These are phyloP conservation scores for Paspalum vaginatum DNA, from an alignment of 176 grass and related monocot species.

Conservation along the genomic window DNA sequence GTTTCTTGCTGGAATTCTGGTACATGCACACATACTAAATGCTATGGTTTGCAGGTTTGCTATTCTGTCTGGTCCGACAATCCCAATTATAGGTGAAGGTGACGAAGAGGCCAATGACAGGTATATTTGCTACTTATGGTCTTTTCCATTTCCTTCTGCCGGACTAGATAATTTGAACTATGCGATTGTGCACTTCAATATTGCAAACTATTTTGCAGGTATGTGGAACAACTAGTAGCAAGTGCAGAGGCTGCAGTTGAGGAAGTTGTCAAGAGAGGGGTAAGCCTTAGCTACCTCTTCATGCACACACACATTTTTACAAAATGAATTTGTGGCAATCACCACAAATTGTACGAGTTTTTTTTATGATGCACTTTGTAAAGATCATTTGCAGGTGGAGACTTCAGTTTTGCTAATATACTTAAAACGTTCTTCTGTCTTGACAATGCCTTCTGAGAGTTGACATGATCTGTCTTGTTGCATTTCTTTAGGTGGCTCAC, in stretches of 20 bases:
- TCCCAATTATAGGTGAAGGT: slow-evolving; percentile 97
- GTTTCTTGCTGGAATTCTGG: neutral
- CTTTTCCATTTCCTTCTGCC: slow-evolving; percentile 35
- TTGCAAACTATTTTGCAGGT: slow-evolving; percentile 57
- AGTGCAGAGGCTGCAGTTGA: slow-evolving; percentile 95
- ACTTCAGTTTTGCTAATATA: slow-evolving; percentile 9
- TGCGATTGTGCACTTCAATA: slow-evolving; percentile 15
- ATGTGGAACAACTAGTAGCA: slow-evolving; percentile 88
- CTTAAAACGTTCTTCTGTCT: slow-evolving; percentile 24
- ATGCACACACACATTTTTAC: neutral
- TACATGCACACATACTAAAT: slow-evolving; percentile 19
- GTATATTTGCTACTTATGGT: slow-evolving; percentile 47
- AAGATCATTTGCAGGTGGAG: slow-evolving; percentile 5
- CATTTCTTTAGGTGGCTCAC: slow-evolving; percentile 77
- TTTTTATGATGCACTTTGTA: slow-evolving; percentile 5
- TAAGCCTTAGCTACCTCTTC: slow-evolving; percentile 45
- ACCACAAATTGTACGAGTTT: neutral
- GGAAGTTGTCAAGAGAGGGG: slow-evolving; percentile 91
- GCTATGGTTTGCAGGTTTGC: slow-evolving; percentile 67
- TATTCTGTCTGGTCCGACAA: slow-evolving; percentile 90
- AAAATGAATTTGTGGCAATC: neutral
- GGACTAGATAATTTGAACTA: slow-evolving; percentile 1
- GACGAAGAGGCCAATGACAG: slow-evolving; percentile 97
- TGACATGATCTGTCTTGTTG: slow-evolving; percentile 11
- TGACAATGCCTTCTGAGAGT: neutral